A percentile compares a stretch with the other conserved stretches of the same genome.
These are phyloP conservation scores for Citrus unshiu DNA, from an alignment of 345 rosid genomes.

Conservation along the genomic window DNA sequence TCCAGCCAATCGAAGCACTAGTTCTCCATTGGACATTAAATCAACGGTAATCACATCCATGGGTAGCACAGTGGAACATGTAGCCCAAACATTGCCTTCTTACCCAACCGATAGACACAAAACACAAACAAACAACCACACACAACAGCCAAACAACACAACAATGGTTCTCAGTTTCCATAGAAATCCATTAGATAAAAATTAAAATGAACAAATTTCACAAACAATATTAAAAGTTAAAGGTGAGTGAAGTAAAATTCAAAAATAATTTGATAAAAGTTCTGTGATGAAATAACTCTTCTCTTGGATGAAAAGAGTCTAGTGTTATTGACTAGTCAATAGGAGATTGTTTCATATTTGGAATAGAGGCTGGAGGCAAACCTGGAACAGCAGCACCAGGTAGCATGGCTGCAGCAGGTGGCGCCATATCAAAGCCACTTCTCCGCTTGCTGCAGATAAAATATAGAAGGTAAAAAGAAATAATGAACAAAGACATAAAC, in stretches of 20 bases:
- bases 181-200: conserved; percentile 18
- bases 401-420: conserved; percentile 9
- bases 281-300: neutral
- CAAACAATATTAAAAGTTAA: neutral
- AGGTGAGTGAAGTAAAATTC: neutral
- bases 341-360: neutral
- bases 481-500: neutral
- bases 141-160: conserved; percentile 30
- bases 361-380: conserved; percentile 7
- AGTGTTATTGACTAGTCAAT: neutral
- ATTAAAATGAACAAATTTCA: conserved; percentile 3
- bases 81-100: conserved; percentile 33
- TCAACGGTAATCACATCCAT: conserved; percentile 20
- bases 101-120: conserved; percentile 26
- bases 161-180: conserved; percentile 24
- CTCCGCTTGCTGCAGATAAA: conserved; percentile 22
- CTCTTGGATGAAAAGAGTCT: neutral
- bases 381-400: conserved; percentile 19
- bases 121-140: conserved; percentile 28
- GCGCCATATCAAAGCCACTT: conserved; percentile 31
- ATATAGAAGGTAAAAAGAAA: neutral
- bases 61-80: conserved; percentile 27
- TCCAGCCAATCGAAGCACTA: conserved; percentile 21
- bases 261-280: neutral
- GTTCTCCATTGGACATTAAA: conserved; percentile 20